A percentile compares a stretch with the other conserved stretches of the same genome.
Evolutionary conservation across 352 stramenopile species (phyloP).

Genomic region (Globisporangium paroecandrum): DNA sequence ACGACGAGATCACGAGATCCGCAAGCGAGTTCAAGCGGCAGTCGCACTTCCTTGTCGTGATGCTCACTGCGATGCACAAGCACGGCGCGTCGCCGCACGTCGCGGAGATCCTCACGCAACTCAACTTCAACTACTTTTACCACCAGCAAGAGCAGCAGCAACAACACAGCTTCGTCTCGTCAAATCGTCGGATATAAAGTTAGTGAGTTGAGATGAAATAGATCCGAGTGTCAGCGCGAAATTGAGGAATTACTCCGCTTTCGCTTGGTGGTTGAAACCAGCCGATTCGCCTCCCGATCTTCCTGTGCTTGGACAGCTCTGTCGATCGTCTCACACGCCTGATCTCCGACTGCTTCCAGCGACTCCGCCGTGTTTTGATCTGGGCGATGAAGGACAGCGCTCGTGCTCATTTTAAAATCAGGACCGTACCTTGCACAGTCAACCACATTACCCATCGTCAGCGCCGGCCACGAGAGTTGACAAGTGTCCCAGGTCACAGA

Average conservation of each 20-base stretch:
- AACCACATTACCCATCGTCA: background rate
- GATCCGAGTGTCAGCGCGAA: background rate
- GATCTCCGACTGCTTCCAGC: background rate
- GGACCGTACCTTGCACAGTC: slow-evolving; percentile 9
- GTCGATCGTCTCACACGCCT: slow-evolving; percentile 11
- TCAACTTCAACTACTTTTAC: slow-evolving; percentile 82
- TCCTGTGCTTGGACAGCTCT: slow-evolving; percentile 6
- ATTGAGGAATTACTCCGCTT: background rate
- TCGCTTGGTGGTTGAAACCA: background rate
- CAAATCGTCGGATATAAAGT: background rate
- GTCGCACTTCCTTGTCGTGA: slow-evolving; percentile 64
- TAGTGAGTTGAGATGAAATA: background rate
- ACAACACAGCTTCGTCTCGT: slow-evolving; percentile 1
- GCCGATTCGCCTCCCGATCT: background rate
- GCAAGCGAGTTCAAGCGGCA: slow-evolving; percentile 60
- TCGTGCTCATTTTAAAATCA: slow-evolving; percentile 11
- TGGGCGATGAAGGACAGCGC: slow-evolving; percentile 11
- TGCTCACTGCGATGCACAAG: slow-evolving; percentile 72
- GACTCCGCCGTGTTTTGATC: slow-evolving; percentile 5
- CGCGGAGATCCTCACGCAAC: slow-evolving; percentile 57
- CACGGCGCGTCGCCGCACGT: slow-evolving; percentile 66
- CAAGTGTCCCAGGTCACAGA: background rate
- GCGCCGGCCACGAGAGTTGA: background rate
- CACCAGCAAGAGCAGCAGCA: slow-evolving; percentile 29
- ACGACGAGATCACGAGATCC: slow-evolving; percentile 35